Evolutionary conservation across 371 early-diverging fungal species (phyloP).

Genomic region (Hamiltosporidium tvaerminnensis): DNA sequence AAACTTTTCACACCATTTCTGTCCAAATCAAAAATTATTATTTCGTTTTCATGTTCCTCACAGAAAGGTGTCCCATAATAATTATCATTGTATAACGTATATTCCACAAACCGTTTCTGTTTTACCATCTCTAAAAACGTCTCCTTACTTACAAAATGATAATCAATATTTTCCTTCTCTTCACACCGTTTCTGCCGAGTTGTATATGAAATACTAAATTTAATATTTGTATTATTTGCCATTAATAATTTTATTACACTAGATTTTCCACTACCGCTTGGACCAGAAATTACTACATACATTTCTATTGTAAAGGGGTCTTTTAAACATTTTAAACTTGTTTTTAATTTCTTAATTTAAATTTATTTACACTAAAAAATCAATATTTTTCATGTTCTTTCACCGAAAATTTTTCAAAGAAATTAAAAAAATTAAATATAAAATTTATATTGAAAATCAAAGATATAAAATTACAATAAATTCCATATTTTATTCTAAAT

Average conservation of each 20-base stretch:
- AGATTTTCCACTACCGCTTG: constrained; percentile 52
- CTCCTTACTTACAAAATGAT: constrained; percentile 40
- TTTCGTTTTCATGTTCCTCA: background rate
- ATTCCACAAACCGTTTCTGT: constrained; percentile 42
- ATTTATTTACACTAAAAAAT: too few relatives aligned
- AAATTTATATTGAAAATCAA: too few relatives aligned
- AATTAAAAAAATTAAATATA: too few relatives aligned
- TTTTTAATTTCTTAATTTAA: too few relatives aligned
- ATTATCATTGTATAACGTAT: constrained; percentile 44
- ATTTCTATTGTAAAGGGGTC: too few relatives aligned
- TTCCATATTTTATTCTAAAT: too few relatives aligned
- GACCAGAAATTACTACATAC: constrained; percentile 38
- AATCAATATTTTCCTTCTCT: constrained; percentile 42
- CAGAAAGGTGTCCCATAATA: constrained; percentile 42
- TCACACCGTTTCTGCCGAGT: constrained; percentile 33
- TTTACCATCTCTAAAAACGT: constrained; percentile 37
- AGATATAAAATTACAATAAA: too few relatives aligned
- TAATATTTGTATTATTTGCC: constrained; percentile 10
- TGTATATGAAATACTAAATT: constrained; percentile 46
- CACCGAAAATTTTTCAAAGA: too few relatives aligned
- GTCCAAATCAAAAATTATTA: constrained; percentile 44
- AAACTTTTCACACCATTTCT: constrained; percentile 37
- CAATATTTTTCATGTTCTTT: too few relatives aligned
- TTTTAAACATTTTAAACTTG: too few relatives aligned
- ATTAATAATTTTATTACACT: constrained; percentile 39